A percentile compares a stretch with the other conserved stretches of the same genome.
phyloP scores from a whole-genome alignment of 139 green algal species.

The Chlorella sorokiniana region DNA sequence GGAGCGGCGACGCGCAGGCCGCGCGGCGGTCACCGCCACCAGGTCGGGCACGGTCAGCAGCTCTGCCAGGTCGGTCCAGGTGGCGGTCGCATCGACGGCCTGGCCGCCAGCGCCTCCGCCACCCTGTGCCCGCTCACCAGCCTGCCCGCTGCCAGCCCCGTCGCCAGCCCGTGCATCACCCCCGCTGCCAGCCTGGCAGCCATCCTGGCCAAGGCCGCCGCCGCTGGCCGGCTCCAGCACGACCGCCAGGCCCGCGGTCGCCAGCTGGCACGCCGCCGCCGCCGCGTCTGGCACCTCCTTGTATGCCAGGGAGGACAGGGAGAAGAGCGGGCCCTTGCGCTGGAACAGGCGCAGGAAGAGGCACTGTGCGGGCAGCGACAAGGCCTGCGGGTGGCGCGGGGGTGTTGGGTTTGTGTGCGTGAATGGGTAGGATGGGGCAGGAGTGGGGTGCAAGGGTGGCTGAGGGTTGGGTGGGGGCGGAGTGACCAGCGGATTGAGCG shows the following conservation, averaged over 20 bases:
- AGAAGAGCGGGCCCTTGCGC: slow-evolving; percentile 62
- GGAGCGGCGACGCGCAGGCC: neutral
- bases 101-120: neutral
- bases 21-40: slow-evolving; percentile 9
- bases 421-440: too few relatives aligned
- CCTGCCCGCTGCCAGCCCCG: neutral
- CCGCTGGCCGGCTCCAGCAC: neutral
- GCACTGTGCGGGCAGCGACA: slow-evolving; percentile 26
- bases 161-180: neutral
- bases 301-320: slow-evolving; percentile 51
- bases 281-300: slow-evolving; percentile 58
- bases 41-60: slow-evolving; percentile 50
- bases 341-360: slow-evolving; percentile 68
- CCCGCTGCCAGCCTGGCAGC: neutral
- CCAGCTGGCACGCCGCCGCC: neutral
- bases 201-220: neutral
- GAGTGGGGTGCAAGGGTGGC: too few relatives aligned
- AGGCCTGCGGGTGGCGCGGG: too few relatives aligned
- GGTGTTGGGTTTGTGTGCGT: too few relatives aligned
- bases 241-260: slow-evolving; percentile 23
- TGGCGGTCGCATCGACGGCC: neutral
- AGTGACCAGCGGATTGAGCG: neutral
- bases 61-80: slow-evolving; percentile 19
- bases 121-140: too few relatives aligned
- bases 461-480: too few relatives aligned